A percentile compares a stretch with the other conserved stretches of the same genome.
These are phyloP conservation scores for Aspergillus panamensis DNA, from an alignment of 495 filamentous ascomycete species.

Conservation along the genomic window DNA sequence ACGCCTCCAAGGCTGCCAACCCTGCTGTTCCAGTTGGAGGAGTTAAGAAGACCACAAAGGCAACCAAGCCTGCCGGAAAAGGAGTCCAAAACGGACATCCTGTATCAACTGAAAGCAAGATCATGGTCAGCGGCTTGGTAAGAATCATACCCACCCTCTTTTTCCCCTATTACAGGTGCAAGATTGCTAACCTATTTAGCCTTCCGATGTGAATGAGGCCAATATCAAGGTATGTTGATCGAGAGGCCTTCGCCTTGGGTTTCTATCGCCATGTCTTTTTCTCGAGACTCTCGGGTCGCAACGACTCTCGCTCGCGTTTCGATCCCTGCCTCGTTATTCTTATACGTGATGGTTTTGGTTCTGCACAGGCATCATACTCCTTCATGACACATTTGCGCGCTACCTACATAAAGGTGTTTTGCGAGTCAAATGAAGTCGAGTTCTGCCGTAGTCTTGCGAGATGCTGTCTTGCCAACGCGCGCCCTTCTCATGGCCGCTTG, in stretches of 20 bases:
- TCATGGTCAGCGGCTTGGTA: conserved; percentile 97
- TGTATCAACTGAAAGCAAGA: conserved; percentile 74
- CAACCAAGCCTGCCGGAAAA: conserved; percentile 60
- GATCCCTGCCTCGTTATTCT: conserved; percentile 30
- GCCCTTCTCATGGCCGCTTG: conserved; percentile 22
- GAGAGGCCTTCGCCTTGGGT: conserved; percentile 55
- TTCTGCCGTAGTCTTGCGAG: conserved; percentile 39
- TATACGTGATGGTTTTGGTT: conserved; percentile 29
- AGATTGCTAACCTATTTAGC: conserved; percentile 60
- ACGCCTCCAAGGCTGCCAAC: conserved; percentile 49
- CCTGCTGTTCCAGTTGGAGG: conserved; percentile 73
- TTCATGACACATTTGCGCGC: conserved; percentile 35
- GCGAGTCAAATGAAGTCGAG: conserved; percentile 47
- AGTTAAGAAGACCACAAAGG: conserved; percentile 73
- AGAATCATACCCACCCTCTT: conserved; percentile 33
- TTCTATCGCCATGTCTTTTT: conserved; percentile 51
- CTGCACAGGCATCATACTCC: conserved; percentile 40
- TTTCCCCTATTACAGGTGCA: background rate
- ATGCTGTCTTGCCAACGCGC: conserved; percentile 22
- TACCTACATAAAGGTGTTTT: conserved; percentile 29
- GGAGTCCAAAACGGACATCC: conserved; percentile 59
- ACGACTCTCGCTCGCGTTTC: conserved; percentile 35
- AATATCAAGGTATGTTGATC: conserved; percentile 99
- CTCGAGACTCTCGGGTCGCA: conserved; percentile 45
- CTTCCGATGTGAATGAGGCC: conserved; percentile 86